These are phyloP conservation scores for Candida montana DNA, from an alignment of 805 yeast species.

Conservation along the genomic window DNA sequence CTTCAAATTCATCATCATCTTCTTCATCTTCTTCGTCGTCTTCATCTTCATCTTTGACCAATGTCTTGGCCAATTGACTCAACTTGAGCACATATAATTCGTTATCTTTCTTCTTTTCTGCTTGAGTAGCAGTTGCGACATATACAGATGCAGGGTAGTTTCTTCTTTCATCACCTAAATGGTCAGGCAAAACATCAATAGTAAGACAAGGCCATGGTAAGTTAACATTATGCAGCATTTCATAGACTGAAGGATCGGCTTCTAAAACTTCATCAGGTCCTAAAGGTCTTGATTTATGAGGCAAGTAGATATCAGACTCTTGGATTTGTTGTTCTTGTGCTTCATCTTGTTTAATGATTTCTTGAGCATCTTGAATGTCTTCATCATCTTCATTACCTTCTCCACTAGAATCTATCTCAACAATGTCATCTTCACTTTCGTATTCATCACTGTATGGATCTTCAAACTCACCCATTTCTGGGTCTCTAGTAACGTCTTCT, in stretches of 20 bases:
- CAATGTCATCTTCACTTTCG: slow-evolving; percentile 86
- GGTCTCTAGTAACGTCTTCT: slow-evolving; percentile 19
- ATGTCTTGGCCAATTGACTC: slow-evolving; percentile 75
- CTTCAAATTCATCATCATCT: slow-evolving; percentile 65
- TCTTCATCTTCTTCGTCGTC: slow-evolving; percentile 70
- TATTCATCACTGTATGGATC: slow-evolving; percentile 88
- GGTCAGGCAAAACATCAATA: slow-evolving; percentile 82
- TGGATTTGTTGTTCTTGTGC: slow-evolving; percentile 32
- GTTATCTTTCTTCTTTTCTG: slow-evolving; percentile 79
- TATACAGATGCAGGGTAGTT: slow-evolving; percentile 83
- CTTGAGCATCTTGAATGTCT: slow-evolving; percentile 29
- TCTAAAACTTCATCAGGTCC: slow-evolving; percentile 95
- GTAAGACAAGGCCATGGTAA: slow-evolving; percentile 97
- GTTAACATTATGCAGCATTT: slow-evolving; percentile 91
- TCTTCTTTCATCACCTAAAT: slow-evolving; percentile 82
- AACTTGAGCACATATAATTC: slow-evolving; percentile 82
- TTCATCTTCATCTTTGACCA: slow-evolving; percentile 77
- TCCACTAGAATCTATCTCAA: slow-evolving; percentile 67
- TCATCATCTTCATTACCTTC: slow-evolving; percentile 37
- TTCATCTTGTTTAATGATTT: slow-evolving; percentile 31
- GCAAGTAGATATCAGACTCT: slow-evolving; percentile 61
- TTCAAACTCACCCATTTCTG: slow-evolving; percentile 78
- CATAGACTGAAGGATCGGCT: slow-evolving; percentile 94
- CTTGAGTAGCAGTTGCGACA: slow-evolving; percentile 91
- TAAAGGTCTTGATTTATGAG: slow-evolving; percentile 82